Base-by-base conservation (phyloP, 192 early-diverging fungal genomes). In the Rhizophagus sp. region DNA sequence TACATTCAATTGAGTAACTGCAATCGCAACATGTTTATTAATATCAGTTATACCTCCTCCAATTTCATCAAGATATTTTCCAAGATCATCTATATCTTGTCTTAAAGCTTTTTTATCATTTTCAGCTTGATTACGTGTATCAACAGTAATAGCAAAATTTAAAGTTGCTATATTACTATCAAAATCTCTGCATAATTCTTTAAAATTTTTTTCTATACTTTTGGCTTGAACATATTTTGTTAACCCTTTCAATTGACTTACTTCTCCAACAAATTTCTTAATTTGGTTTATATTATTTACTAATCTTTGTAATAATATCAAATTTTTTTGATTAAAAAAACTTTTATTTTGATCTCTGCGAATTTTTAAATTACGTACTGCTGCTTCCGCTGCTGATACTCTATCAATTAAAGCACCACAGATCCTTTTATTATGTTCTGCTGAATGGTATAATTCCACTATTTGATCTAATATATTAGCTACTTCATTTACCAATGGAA, bases 171-270 rank as follows among this genome's bases (percentile, higher is more conserved):
- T 0, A 22, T 7, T 57, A 22, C 17, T 22, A 57, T 57, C 52
- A 19, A 57, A 57, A 19, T 57, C 52, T 7, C 52, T 57, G 6
- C 52, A 22, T 57, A 57, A 57, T 22, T 57, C 17, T 22, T 57
- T 19, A 22, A 57, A 17, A 57, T 1, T 57, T 22, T 57, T 19
- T 57, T 57, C 52, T 19, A 57, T 17, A 6, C 9, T n/a, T 30
- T 73, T 39, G 7, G 71, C 71, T 52, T 47, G 71, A 44, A 73
- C 17, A 73, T 44, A 73, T 73, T 73, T 73, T n/a, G 5, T 2
- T n/a, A 41, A 47, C 17, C 52, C 52, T 57, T 17, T 57, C 22
- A 57, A 19, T 22, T 57, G 15, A 57, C 17, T 22, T 2, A 57
- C 19, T 7, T 57, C 52, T 22, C 17, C 17, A 22, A 57, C 50